Conservation (phyloP, 129 eudicot species). For the Glebionis coronaria region DNA sequence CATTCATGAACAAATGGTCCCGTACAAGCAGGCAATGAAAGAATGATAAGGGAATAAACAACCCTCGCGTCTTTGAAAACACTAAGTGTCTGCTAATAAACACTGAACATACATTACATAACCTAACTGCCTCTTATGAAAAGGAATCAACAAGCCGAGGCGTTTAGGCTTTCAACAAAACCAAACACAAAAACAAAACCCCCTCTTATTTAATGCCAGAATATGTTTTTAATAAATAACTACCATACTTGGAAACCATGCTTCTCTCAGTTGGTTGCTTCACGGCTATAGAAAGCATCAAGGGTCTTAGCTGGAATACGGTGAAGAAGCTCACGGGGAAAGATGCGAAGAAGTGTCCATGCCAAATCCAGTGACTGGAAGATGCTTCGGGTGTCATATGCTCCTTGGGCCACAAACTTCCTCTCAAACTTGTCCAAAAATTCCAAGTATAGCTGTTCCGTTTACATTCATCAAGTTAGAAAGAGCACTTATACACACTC, state of each 20-base stretch:
- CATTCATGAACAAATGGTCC: constrained; percentile 22
- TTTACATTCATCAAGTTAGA: background rate
- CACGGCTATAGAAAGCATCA: constrained; percentile 90
- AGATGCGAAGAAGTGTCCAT: constrained; percentile 94
- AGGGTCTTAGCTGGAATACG: constrained; percentile 99
- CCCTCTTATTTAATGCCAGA: constrained; percentile 23
- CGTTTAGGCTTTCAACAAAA: constrained; percentile 27
- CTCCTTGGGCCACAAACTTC: constrained; percentile 99
- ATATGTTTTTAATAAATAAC: constrained; percentile 4
- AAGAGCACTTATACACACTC: background rate
- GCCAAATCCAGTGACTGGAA: constrained; percentile 98
- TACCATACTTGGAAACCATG: constrained; percentile 2
- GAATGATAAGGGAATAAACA: constrained; percentile 21
- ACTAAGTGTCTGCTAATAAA: constrained; percentile 20
- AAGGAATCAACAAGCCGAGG: constrained; percentile 34
- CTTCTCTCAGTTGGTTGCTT: constrained; percentile 47
- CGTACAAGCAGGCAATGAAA: constrained; percentile 16
- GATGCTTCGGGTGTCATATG: constrained; percentile 94
- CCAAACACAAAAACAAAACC: constrained; percentile 22
- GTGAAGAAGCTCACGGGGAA: constrained; percentile 98
- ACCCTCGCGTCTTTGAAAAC: constrained; percentile 4
- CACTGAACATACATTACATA: constrained; percentile 26
- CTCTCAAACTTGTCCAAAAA: constrained; percentile 98
- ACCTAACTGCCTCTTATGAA: constrained; percentile 41
- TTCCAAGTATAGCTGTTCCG: constrained; percentile 77